Percentiles rank a stretch among this genome's conserved stretches.
phyloP scores from a whole-genome alignment of 2,329 filamentous ascomycete species.

The Apiospora arundinis region DNA sequence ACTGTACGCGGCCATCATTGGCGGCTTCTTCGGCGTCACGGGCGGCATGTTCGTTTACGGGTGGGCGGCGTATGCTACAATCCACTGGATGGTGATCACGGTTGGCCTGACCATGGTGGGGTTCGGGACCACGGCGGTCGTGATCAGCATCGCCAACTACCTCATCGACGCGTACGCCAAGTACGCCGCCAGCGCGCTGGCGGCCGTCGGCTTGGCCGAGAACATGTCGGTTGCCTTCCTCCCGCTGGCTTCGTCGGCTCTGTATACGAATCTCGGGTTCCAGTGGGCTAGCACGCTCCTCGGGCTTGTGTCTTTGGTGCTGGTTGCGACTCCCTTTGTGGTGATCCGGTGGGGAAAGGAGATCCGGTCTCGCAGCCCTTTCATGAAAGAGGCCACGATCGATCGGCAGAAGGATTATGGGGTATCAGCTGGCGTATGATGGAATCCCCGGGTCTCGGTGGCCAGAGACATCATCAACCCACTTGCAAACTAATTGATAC shows the following conservation, averaged over 20 bases:
- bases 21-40: constrained; percentile 23
- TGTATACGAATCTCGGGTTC: constrained; percentile 55
- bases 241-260: constrained; percentile 39
- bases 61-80: constrained; percentile 50
- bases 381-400: constrained; percentile 6
- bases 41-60: constrained; percentile 59
- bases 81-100: constrained; percentile 55
- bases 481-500: no score
- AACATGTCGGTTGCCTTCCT: constrained; percentile 52
- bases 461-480: no score
- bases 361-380: constrained; percentile 19
- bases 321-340: constrained; percentile 53
- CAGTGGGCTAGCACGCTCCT: constrained; percentile 55
- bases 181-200: constrained; percentile 56
- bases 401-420: background rate
- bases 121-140: constrained; percentile 54
- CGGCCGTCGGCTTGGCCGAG: constrained; percentile 54
- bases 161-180: constrained; percentile 56
- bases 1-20: constrained; percentile 19
- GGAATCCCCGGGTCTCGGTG: no score
- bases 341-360: constrained; percentile 43
- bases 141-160: constrained; percentile 53
- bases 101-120: constrained; percentile 55
- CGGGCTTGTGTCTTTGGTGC: constrained; percentile 48
- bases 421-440: background rate